Conservation (phyloP, 495 filamentous ascomycete genomes). For the Aspergillus egyptiacus region DNA sequence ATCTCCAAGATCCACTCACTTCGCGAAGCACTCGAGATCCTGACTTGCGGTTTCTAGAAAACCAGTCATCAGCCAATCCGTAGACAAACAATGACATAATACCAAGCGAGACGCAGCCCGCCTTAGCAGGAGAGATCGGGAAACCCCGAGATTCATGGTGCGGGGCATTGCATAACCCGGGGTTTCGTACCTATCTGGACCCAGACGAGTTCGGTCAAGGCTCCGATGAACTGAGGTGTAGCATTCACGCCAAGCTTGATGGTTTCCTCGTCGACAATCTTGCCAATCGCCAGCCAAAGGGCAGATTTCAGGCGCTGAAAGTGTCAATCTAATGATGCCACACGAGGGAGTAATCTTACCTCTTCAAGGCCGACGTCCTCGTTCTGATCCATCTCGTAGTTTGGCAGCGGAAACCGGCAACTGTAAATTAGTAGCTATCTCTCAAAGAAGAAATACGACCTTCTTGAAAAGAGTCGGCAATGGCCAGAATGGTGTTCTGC, state of each 20-base stretch:
- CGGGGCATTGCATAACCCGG: background rate
- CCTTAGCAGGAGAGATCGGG: background rate
- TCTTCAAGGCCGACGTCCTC: constrained; percentile 39
- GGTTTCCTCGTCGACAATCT: constrained; percentile 83
- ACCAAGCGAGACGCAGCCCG: too few relatives aligned
- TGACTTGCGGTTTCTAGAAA: constrained; percentile 61
- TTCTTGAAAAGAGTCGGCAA: too few relatives aligned
- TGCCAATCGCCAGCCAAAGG: constrained; percentile 86
- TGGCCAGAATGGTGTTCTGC: too few relatives aligned
- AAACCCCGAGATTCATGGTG: background rate
- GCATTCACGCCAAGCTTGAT: constrained; percentile 72
- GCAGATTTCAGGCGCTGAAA: constrained; percentile 80
- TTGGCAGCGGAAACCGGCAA: too few relatives aligned
- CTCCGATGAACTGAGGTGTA: constrained; percentile 91
- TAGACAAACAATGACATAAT: background rate
- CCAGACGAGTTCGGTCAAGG: constrained; percentile 87
- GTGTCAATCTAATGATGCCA: background rate
- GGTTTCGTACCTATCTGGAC: constrained; percentile 68
- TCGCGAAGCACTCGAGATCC: constrained; percentile 78
- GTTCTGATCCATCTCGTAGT: constrained; percentile 28
- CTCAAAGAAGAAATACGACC: too few relatives aligned
- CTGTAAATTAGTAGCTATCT: too few relatives aligned
- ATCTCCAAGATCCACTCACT: constrained; percentile 34
- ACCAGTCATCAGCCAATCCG: background rate
- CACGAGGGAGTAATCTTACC: constrained; percentile 18